Evolutionary conservation across 2,329 filamentous ascomycete genomes (phyloP), one percentile per base, ranked within the genome.

Genomic region (Colletotrichum zoysiae): DNA sequence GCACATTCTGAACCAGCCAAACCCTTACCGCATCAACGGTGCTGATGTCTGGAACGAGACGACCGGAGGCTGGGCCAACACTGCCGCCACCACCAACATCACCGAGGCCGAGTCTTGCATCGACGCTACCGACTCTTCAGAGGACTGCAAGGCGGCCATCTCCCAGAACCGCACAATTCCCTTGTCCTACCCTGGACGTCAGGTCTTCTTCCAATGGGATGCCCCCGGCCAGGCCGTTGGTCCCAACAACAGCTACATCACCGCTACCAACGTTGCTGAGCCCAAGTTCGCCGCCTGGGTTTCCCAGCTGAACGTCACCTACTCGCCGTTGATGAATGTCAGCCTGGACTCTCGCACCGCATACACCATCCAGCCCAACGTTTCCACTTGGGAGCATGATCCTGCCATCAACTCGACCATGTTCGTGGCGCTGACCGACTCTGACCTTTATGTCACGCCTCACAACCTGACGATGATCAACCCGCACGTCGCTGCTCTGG

Each of bases 201-300:
- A 90, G 76, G 89, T 97, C 2, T 89, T 89, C 77, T 82, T 97
- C 8, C 79, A 86, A 55, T 97, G 93, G 93, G 93, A 96, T 35
- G 81, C 79, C 0, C 91, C 93, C 0, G 93, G 93, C 0, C 81
- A 88, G 75, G 76, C 86, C 0, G 87, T 95, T 3, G 94, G 94
- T 0, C 94, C 94, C 0, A 95, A 97, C 81, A 94, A 94, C 83
- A 93, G 89, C 78, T 97, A 97, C 79, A 82, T 94, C 60, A 95
- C 94, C 0, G 80, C 81, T 3, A 89, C 86, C 0, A 84, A 85
- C 0, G 92, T 91, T 0, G 86, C 85, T 2, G 76, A 79, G 4
- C 91, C 94, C 0, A 81, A 83, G 69, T 97, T 87, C 75, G 93
- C 93, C 0, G 88, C 90, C 0, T 97, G 93, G 93, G 91, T 93